phyloP scores from a whole-genome alignment of 1,139 yeast genomes.

The Pichia sp. region DNA sequence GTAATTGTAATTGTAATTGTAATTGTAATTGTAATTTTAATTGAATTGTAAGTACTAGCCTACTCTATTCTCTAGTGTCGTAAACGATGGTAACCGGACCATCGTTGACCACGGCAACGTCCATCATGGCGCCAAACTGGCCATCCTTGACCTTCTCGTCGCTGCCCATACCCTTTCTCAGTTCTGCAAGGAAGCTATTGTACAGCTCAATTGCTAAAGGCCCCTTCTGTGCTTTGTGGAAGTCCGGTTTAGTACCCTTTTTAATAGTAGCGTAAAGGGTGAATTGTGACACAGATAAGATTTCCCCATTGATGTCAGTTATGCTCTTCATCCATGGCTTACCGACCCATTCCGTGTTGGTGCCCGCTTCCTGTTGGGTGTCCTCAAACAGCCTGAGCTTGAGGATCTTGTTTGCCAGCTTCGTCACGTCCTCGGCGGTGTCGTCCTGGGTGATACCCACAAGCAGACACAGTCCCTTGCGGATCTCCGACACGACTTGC shows the following conservation, averaged over 20 bases:
- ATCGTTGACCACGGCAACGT: slow-evolving; percentile 75
- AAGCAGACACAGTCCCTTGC: slow-evolving; percentile 67
- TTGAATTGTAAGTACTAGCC: too few relatives aligned
- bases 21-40: too few relatives aligned
- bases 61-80: slow-evolving; percentile 45
- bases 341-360: slow-evolving; percentile 30
- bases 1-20: background rate
- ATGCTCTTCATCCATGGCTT: slow-evolving; percentile 55
- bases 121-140: slow-evolving; percentile 96
- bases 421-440: slow-evolving; percentile 61
- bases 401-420: slow-evolving; percentile 59
- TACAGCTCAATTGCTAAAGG: slow-evolving; percentile 63
- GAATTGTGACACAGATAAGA: slow-evolving; percentile 77
- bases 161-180: slow-evolving; percentile 51
- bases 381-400: slow-evolving; percentile 70
- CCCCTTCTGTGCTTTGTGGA: slow-evolving; percentile 84
- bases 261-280: slow-evolving; percentile 77
- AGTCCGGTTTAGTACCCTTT: slow-evolving; percentile 92
- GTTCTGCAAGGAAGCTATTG: slow-evolving; percentile 45
- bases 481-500: slow-evolving; percentile 60
- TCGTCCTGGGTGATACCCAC: slow-evolving; percentile 83
- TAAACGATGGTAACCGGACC: slow-evolving; percentile 74
- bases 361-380: slow-evolving; percentile 30
- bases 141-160: slow-evolving; percentile 77
- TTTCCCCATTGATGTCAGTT: slow-evolving; percentile 50